phyloP scores from a whole-genome alignment of 805 yeast genomes.

The Sporopachydermia quercuum region DNA sequence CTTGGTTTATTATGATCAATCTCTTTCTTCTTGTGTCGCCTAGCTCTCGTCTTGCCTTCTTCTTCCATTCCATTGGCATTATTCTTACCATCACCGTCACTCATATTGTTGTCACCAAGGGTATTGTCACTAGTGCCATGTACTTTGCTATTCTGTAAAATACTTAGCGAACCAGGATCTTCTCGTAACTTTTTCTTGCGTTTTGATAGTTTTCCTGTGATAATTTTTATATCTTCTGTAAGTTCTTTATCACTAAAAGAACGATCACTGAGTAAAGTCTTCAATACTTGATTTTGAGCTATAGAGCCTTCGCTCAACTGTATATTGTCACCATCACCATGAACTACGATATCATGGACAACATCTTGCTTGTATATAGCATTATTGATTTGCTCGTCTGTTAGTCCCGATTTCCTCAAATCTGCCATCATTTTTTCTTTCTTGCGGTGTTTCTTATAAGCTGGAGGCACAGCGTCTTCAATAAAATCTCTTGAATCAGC shows the following conservation, averaged over 20 bases:
- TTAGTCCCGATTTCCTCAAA: slow-evolving; percentile 11
- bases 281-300: neutral
- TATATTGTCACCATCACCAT: neutral
- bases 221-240: neutral
- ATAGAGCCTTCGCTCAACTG: neutral
- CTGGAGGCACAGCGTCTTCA: slow-evolving; percentile 63
- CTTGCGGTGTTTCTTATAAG: slow-evolving; percentile 48
- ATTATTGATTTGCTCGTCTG: slow-evolving; percentile 5
- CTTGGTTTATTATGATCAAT: slow-evolving; percentile 4
- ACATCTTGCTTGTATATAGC: slow-evolving; percentile 3
- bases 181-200: neutral
- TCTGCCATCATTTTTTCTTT: slow-evolving; percentile 25
- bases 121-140: neutral
- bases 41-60: slow-evolving; percentile 7
- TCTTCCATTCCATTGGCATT: slow-evolving; percentile 9
- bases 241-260: neutral
- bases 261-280: neutral
- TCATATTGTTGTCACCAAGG: neutral
- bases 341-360: neutral
- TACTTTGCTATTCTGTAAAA: no score
- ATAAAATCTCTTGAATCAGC: slow-evolving; percentile 24
- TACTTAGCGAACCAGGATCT: no score
- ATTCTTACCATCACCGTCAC: slow-evolving; percentile 6
- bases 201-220: neutral
- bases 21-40: slow-evolving; percentile 4